phyloP scores from a whole-genome alignment of 2,329 filamentous ascomycete species.

The Colletotrichum destructivum region DNA sequence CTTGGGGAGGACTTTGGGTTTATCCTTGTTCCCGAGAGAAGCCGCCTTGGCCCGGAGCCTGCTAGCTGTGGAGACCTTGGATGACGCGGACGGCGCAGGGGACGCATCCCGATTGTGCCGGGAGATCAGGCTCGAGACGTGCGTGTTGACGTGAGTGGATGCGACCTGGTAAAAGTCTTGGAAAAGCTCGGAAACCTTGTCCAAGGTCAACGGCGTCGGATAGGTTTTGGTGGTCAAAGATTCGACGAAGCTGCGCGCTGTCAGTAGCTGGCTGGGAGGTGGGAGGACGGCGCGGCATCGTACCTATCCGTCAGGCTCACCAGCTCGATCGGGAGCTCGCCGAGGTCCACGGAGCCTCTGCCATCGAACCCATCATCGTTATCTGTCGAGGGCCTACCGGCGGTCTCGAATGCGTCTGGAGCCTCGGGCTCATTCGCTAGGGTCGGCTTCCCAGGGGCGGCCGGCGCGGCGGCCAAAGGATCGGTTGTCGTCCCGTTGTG shows the following conservation, averaged over 20 bases:
- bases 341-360: slow-evolving; percentile 78
- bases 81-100: slow-evolving; percentile 67
- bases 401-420: slow-evolving; percentile 66
- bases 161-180: slow-evolving; percentile 93
- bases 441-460: slow-evolving; percentile 20
- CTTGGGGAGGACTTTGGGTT: slow-evolving; percentile 60
- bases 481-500: slow-evolving; percentile 56
- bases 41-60: slow-evolving; percentile 70
- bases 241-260: slow-evolving; percentile 82
- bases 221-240: slow-evolving; percentile 91
- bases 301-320: slow-evolving; percentile 91
- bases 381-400: slow-evolving; percentile 53
- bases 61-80: slow-evolving; percentile 70
- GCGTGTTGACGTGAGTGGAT: slow-evolving; percentile 86
- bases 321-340: slow-evolving; percentile 94
- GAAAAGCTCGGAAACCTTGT: slow-evolving; percentile 87
- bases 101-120: slow-evolving; percentile 79
- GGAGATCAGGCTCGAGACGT: slow-evolving; percentile 85
- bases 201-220: slow-evolving; percentile 85
- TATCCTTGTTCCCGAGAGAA: slow-evolving; percentile 68
- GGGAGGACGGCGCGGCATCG: slow-evolving; percentile 36
- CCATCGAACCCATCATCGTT: slow-evolving; percentile 64
- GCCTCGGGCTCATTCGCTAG: slow-evolving; percentile 48
- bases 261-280: slow-evolving; percentile 6
- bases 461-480: slow-evolving; percentile 39